Base-by-base conservation (phyloP, 2,329 filamentous ascomycete genomes). In the Sporothrix dimorphospora region DNA sequence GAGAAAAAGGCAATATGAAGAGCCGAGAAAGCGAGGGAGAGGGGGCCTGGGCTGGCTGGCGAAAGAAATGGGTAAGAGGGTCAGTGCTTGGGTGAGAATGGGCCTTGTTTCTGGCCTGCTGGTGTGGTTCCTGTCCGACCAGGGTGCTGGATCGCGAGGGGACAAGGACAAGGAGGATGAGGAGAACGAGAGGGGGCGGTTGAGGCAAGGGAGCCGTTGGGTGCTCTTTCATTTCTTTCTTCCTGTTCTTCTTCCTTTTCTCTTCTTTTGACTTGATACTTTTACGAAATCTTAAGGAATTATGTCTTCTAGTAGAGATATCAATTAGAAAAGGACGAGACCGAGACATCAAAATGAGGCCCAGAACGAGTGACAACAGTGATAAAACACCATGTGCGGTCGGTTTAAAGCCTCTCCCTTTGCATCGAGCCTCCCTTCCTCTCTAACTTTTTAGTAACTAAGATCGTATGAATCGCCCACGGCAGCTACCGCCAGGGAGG, bases 81-180 rank as follows among this genome's bases (percentile, higher is more conserved):
- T 63, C 57, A 63, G 57, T 63, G 57, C 57, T 63, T 63, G 34
- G 34, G 7, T 61, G 19, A 40, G 57, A 40, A 14, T 34, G 38
- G 9, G 19, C 11, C 12, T 14, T 34, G 34, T 40, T 61, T 38
- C 19, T 61, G 57, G 38, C 34, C 34, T 63, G 57, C 5, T 40
- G 34, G 34, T 61, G 57, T 11, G 57, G 38, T 42, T 42, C 21
- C 42, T 24, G 19, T 24, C 34, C 53, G 57, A 63, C 57, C 57
- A 42, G 57, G 57, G 57, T 63, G 34, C n/a, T 34, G 57, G 57
- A 63, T 63, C 57, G 57, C 57, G 59, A 65, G 59, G 59, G 14
- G 40, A 45, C 38, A 16, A 45, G 59, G 19, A 63, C 57, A 65
- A 27, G 63, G 63, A 49, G 19, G 24, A 47, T 21, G 19, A 34